Conservation (phyloP, 441 rosid species). For the Eutrema salsugineum region DNA sequence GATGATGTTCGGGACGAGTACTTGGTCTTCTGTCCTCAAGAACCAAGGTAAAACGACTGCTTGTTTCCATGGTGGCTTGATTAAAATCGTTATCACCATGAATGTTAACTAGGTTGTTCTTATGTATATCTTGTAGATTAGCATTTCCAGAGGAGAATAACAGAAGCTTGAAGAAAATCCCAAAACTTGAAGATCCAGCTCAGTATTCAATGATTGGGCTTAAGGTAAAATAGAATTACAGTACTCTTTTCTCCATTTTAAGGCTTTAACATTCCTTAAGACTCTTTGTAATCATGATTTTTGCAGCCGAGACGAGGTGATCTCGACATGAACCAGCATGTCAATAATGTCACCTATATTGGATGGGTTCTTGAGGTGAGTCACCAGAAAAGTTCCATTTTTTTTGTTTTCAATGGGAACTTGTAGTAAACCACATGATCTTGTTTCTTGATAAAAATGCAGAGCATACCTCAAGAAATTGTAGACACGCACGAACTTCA, state of each 20-base stretch:
- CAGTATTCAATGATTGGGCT: constrained; percentile 75
- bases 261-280: not conserved
- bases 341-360: constrained; percentile 84
- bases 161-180: constrained; percentile 72
- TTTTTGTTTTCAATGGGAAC: not conserved
- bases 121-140: constrained; percentile 43
- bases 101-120: not conserved
- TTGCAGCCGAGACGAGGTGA: constrained; percentile 93
- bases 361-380: constrained; percentile 98
- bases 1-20: constrained; percentile 89
- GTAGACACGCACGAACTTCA: constrained; percentile 87
- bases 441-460: constrained; percentile 19
- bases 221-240: constrained; percentile 40
- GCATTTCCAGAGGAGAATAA: constrained; percentile 82
- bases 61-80: not conserved
- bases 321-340: constrained; percentile 98
- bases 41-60: constrained; percentile 46
- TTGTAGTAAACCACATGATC: not conserved
- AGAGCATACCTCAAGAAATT: constrained; percentile 95
- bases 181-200: constrained; percentile 72
- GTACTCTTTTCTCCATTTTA: constrained; percentile 7
- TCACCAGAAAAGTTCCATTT: not conserved
- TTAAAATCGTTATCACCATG: not conserved
- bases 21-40: constrained; percentile 69
- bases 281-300: constrained; percentile 13